These are phyloP conservation scores for Chlorella ohadii DNA, from an alignment of 139 green algal genomes.

Conservation along the genomic window DNA sequence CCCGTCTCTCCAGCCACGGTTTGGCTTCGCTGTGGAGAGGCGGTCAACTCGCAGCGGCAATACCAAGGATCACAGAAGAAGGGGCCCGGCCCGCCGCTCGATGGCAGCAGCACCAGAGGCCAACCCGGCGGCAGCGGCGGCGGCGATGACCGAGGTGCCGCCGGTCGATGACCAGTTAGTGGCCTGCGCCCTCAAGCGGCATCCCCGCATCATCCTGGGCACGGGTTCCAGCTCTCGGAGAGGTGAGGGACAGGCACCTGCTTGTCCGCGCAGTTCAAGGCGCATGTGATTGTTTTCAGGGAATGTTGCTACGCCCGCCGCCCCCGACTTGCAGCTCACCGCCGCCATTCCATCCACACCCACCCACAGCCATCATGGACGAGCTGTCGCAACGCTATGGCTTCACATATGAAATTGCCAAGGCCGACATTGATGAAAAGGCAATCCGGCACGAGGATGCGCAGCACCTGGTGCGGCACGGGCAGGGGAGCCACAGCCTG, in stretches of 20 bases:
- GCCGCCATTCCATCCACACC: not conserved
- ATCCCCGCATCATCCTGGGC: slow-evolving; percentile 33
- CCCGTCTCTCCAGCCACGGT: no score
- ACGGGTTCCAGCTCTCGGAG: slow-evolving; percentile 12
- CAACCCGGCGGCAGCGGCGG: not conserved
- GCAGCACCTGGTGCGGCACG: slow-evolving; percentile 49
- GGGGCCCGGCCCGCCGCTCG: no score
- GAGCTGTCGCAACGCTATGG: slow-evolving; percentile 48
- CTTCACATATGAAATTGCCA: slow-evolving; percentile 63
- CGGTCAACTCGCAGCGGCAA: no score
- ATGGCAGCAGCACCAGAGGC: no score
- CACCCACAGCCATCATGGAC: slow-evolving; percentile 50
- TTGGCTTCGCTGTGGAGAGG: no score
- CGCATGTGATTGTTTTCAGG: no score
- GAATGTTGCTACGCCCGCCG: no score
- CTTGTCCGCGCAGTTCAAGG: no score
- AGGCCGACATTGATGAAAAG: slow-evolving; percentile 88
- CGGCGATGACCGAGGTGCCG: not conserved
- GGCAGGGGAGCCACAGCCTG: no score
- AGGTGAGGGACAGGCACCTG: slow-evolving; percentile 10
- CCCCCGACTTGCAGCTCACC: no score
- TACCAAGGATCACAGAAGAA: no score
- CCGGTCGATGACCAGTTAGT: not conserved
- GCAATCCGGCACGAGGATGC: slow-evolving; percentile 68
- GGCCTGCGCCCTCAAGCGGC: not conserved